Evolutionary conservation across 1,139 yeast species (phyloP).

Genomic region (Chernovozyma sophiae-reginae): DNA sequence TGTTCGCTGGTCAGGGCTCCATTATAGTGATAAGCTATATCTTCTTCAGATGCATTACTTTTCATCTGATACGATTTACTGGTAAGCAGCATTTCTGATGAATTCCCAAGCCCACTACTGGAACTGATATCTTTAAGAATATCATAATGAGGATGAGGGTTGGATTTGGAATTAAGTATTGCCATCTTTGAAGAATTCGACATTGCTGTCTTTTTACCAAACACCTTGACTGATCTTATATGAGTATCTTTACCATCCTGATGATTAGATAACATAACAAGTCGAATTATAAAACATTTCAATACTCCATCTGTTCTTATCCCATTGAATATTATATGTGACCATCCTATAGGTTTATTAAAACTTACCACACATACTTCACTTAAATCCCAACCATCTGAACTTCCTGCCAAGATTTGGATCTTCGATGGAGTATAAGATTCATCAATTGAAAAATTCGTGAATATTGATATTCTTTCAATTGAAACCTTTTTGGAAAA

Average conservation of each 20-base stretch:
- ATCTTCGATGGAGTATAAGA: slow-evolving; percentile 86
- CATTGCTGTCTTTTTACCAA: slow-evolving; percentile 29
- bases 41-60: not conserved
- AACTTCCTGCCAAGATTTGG: slow-evolving; percentile 73
- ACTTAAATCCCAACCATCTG: slow-evolving; percentile 72
- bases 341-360: slow-evolving; percentile 84
- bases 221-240: slow-evolving; percentile 60
- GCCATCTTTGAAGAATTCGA: not conserved
- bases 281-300: slow-evolving; percentile 68
- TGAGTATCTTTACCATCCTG: slow-evolving; percentile 97
- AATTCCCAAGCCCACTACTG: slow-evolving; percentile 20
- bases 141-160: slow-evolving; percentile 14
- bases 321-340: slow-evolving; percentile 63
- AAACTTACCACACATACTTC: slow-evolving; percentile 69
- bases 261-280: slow-evolving; percentile 75
- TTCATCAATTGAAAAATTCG: slow-evolving; percentile 69
- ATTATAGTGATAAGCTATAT: not conserved
- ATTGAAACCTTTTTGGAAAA: slow-evolving; percentile 76
- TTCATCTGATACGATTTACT: not conserved
- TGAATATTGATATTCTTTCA: slow-evolving; percentile 66
- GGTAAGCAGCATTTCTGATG: slow-evolving; percentile 8
- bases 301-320: slow-evolving; percentile 56
- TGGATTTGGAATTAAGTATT: not conserved
- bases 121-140: slow-evolving; percentile 28
- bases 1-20: too few species aligned